A percentile compares a stretch with the other conserved stretches of the same genome.
These are phyloP conservation scores for Crithidia acanthocephali DNA, from an alignment of 208 protist genomes.

Conservation along the genomic window DNA sequence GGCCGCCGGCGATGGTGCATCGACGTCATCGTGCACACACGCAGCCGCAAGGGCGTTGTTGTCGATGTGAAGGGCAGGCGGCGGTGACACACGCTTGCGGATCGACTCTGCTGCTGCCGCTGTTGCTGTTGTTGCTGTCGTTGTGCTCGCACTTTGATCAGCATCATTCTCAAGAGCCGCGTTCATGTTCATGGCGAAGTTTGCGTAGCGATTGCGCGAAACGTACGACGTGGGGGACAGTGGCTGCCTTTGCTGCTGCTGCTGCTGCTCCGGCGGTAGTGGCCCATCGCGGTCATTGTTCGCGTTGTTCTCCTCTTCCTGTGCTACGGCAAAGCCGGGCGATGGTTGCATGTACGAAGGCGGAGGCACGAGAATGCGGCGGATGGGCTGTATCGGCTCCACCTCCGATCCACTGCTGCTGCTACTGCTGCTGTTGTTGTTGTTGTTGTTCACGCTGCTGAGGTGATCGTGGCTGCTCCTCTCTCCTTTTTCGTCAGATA, in stretches of 20 bases:
- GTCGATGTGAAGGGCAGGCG: background rate
- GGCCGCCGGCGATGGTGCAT: background rate
- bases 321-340: background rate
- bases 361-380: constrained; percentile 26
- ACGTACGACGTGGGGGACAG: constrained; percentile 10
- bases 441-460: background rate
- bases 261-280: background rate
- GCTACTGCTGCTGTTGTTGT: constrained; percentile 4
- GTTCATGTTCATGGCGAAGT: background rate
- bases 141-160: background rate
- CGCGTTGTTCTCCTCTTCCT: background rate
- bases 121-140: background rate
- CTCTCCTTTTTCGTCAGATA: no score
- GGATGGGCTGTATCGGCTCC: constrained; percentile 46
- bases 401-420: constrained; percentile 18
- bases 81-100: background rate
- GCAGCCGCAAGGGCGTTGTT: background rate
- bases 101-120: background rate
- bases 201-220: constrained; percentile 3
- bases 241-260: background rate
- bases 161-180: background rate
- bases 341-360: constrained; percentile 14
- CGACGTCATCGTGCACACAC: background rate
- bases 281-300: background rate
- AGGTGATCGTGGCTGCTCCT: background rate